Conservation (phyloP, 139 green algal genomes). For the Marvania coccoides region DNA sequence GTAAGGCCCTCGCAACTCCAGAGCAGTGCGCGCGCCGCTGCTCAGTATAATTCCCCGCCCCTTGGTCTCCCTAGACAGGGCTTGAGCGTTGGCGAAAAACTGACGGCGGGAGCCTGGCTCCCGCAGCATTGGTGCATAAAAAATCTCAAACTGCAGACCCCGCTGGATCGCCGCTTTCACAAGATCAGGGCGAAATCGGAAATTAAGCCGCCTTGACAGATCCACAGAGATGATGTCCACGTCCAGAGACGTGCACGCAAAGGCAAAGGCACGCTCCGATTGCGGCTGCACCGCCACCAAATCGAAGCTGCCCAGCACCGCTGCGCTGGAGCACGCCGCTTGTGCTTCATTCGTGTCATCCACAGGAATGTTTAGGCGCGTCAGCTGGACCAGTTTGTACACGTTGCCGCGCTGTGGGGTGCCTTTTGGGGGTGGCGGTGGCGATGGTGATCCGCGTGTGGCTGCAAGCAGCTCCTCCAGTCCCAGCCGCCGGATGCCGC, state of each 20-base stretch:
- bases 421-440: neutral
- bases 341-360: conserved; percentile 22
- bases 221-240: conserved; percentile 58
- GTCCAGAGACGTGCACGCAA: conserved; percentile 48
- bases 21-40: conserved; percentile 40
- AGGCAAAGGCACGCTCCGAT: conserved; percentile 31
- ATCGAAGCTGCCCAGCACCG: conserved; percentile 38
- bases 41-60: conserved; percentile 44
- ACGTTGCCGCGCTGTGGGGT: neutral
- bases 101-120: conserved; percentile 31
- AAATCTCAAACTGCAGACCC: conserved; percentile 61
- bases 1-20: conserved; percentile 50
- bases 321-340: neutral
- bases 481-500: conserved; percentile 11
- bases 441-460: neutral
- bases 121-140: conserved; percentile 22
- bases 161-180: conserved; percentile 38
- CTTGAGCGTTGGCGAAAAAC: conserved; percentile 45
- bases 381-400: conserved; percentile 32
- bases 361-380: conserved; percentile 31
- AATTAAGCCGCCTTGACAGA: conserved; percentile 28
- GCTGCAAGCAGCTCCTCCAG: conserved; percentile 8
- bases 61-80: conserved; percentile 33
- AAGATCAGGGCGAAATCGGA: conserved; percentile 29
- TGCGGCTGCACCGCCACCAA: conserved; percentile 48